Evolutionary conservation across 2,329 filamentous ascomycete genomes (phyloP), one percentile per base, ranked within the genome.

Genomic region (Hypoxylon sp.): DNA sequence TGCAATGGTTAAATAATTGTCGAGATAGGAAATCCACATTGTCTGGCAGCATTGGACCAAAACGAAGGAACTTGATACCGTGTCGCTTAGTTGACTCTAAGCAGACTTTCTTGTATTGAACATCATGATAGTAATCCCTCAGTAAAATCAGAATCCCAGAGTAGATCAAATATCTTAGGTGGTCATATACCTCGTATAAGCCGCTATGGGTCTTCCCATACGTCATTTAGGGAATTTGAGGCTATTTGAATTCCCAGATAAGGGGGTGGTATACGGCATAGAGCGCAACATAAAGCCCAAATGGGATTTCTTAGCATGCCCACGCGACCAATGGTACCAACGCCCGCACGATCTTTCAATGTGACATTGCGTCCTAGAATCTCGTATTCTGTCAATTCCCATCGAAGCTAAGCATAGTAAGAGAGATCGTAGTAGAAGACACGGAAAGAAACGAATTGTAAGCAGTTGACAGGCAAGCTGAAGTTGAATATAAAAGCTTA

Each of bases 331-430:
- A 69, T 69, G 10, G 49, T 14, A 58, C 60, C n/a, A 17, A 14
- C 56, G 67, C 67, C 67, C 63, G 67, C 67, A 48, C 49, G 17
- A 14, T 56, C 28, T 19, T 56, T 55, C n/a, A 56, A 69, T 55
- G 67, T 58, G 30, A 63, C 30, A 61, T 69, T 45, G 30, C 38
- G 36, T 23, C 30, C 50, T 34, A 51, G 43, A 60, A 69, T 34
- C 67, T 69, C 67, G 67, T 69, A 69, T 69, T 67, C 51, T 21
- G 34, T 30, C 14, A 45, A 50, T 49, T 45, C 32, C 38, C 25
- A 38, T 67, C 32, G 50, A 19, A 23, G 50, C 32, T 9, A 45
- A 30, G 28, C 25, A 41, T 52, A 43, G 59, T 25, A 45, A 25
- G 21, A 57, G 25, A 50, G 2, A 32, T 14, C 41, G 3, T 21